Conservation (phyloP, 1,139 yeast genomes). For the Yamadazyma membranifaciens region DNA sequence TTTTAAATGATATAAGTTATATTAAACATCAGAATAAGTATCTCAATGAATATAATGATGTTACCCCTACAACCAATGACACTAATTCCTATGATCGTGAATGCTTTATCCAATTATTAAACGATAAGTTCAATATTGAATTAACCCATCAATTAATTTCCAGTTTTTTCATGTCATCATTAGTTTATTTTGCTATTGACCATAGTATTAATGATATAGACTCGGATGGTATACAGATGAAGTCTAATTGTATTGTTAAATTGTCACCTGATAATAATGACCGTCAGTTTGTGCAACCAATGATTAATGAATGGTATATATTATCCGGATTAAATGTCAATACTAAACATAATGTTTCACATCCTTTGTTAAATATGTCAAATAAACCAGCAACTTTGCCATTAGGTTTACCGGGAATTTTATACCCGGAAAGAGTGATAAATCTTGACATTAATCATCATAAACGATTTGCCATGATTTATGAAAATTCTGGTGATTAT, state of each 20-base stretch:
- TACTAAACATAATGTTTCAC: neutral
- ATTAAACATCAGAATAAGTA: constrained; percentile 22
- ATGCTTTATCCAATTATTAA: neutral
- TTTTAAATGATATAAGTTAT: constrained; percentile 27
- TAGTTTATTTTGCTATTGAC: constrained; percentile 21
- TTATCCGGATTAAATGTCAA: constrained; percentile 22
- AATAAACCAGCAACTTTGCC: constrained; percentile 29
- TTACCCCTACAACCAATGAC: neutral
- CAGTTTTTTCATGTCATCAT: constrained; percentile 14
- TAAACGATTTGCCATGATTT: constrained; percentile 27
- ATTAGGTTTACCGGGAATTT: constrained; percentile 23
- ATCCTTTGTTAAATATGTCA: constrained; percentile 11
- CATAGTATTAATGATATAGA: constrained; percentile 9
- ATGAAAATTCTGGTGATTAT: constrained; percentile 22
- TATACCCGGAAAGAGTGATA: constrained; percentile 27
- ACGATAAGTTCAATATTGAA: constrained; percentile 1
- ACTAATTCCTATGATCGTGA: neutral
- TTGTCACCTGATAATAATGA: constrained; percentile 25
- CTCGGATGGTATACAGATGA: constrained; percentile 11
- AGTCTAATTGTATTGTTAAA: constrained; percentile 22
- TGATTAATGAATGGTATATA: constrained; percentile 37
- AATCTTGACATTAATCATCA: constrained; percentile 15
- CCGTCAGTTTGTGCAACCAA: constrained; percentile 21
- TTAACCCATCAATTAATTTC: constrained; percentile 18
- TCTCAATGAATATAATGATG: constrained; percentile 16